phyloP scores from a whole-genome alignment of 441 rosid genomes.

The Melastoma candidum region DNA sequence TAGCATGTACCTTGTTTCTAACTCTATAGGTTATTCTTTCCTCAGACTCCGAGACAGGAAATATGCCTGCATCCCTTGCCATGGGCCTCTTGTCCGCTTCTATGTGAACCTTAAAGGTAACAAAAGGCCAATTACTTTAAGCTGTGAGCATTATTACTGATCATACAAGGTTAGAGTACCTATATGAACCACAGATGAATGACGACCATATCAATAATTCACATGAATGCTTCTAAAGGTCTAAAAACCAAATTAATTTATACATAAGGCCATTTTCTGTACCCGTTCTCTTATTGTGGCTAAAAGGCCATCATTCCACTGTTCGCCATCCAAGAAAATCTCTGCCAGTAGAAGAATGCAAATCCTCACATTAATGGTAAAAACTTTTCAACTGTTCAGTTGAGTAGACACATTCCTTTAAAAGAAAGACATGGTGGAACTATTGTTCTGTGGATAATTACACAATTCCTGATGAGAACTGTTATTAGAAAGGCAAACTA shows the following conservation, averaged over 20 bases:
- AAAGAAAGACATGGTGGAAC: neutral
- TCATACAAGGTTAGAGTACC: neutral
- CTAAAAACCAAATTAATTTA: conserved; percentile 1
- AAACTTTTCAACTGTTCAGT: conserved; percentile 1
- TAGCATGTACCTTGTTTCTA: conserved; percentile 55
- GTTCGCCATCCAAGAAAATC: conserved; percentile 64
- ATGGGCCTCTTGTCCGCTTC: conserved; percentile 76
- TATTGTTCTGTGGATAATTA: too few relatives aligned
- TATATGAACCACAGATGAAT: neutral
- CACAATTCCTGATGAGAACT: too few relatives aligned
- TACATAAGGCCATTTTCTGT: conserved; percentile 14
- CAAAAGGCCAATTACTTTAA: neutral
- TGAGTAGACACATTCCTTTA: neutral
- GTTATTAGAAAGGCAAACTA: too few relatives aligned
- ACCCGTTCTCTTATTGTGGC: conserved; percentile 97
- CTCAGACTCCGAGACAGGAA: conserved; percentile 32
- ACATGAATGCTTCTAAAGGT: neutral
- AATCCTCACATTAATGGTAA: conserved; percentile 4
- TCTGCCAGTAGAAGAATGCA: conserved; percentile 31
- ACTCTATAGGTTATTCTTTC: conserved; percentile 68
- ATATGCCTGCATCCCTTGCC: conserved; percentile 34
- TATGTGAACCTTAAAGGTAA: conserved; percentile 69
- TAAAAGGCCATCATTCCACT: conserved; percentile 90
- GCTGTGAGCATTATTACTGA: conserved; percentile 6
- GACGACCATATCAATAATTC: too few relatives aligned